Base-by-base conservation (phyloP, 2,329 filamentous ascomycete genomes). In the Coniochaeta hoffmannii region DNA sequence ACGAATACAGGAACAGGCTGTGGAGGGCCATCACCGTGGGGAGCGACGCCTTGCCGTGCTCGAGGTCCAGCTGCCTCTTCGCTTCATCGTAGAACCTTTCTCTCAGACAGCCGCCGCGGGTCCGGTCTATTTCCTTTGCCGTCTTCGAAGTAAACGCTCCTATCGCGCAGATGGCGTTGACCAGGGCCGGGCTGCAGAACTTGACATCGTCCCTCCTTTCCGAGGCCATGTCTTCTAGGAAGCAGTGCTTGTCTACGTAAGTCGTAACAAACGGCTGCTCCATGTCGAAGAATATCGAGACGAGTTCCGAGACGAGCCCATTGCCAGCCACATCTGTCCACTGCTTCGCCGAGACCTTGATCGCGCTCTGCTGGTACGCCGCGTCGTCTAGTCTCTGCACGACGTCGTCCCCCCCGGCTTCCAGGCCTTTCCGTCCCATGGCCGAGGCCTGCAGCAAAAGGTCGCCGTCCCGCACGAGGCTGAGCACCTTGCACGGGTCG, bases 21-120 rank as follows among this genome's bases (percentile, higher is more conserved):
- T 38, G 24, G 10, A 57, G 46, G 14, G 35, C 49, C 55, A 49
- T 49, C 26, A 38, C n/a, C 4, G 53, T 54, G 3, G 55, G 34
- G 2, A 57, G 46, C n/a, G 55, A 57, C 24, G 22, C 17, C 9
- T 41, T 50, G 17, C 55, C 55, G 14, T 32, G 15, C 31, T 57
- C 55, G 12, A 44, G 52, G n/a, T 57, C 55, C 2, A 57, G 52
- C 7, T 51, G 41, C 26, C n/a, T 54, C 24, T 57, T 57, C 2
- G 55, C 55, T 46, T 57, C 52, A 19, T 26, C 30, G 11, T 36
- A 46, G 49, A 57, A 57, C 12, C 35, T 22, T 17, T 54, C 32
- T 15, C 44, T 17, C 3, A 55, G n/a, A 30, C 53, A 49, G 24
- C 50, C 50, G 19, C 50, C 50, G 10, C 30, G n/a, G 7, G 34